A percentile compares a stretch with the other conserved stretches of the same genome.
These are phyloP conservation scores for Gracilaria vermiculophylla DNA, from an alignment of 23 red algal genomes.

Conservation along the genomic window DNA sequence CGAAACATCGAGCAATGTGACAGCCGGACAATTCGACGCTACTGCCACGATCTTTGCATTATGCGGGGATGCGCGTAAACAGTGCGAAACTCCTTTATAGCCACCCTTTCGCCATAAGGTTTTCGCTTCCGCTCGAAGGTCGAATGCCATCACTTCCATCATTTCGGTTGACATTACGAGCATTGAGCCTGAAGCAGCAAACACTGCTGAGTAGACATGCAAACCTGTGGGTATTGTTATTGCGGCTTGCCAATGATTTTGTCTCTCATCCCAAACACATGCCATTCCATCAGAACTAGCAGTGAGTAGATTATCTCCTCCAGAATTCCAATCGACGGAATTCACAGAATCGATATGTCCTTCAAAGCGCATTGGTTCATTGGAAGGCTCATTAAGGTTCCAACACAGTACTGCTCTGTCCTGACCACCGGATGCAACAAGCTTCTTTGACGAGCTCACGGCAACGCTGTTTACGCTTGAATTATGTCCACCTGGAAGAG, in stretches of 20 bases:
- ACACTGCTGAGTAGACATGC: slow-evolving; percentile 67
- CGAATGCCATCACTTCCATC: slow-evolving; percentile 71
- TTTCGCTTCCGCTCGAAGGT: slow-evolving; percentile 56
- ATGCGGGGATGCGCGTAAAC: slow-evolving; percentile 32
- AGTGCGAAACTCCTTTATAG: slow-evolving; percentile 45
- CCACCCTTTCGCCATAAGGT: slow-evolving; percentile 51
- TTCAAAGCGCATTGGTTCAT: slow-evolving; percentile 74
- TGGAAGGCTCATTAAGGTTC: slow-evolving; percentile 64
- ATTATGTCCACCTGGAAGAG: slow-evolving; percentile 76
- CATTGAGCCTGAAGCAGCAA: slow-evolving; percentile 30
- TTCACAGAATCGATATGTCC: slow-evolving; percentile 74
- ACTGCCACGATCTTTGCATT: slow-evolving; percentile 59
- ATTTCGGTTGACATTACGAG: slow-evolving; percentile 72
- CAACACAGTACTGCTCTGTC: slow-evolving; percentile 68
- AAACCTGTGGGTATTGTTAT: slow-evolving; percentile 55
- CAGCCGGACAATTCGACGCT: slow-evolving; percentile 68
- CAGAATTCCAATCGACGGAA: slow-evolving; percentile 67
- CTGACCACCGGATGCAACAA: slow-evolving; percentile 58
- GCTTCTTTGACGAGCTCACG: slow-evolving; percentile 41
- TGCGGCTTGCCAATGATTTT: slow-evolving; percentile 43
- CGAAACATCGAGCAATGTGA: slow-evolving; percentile 52
- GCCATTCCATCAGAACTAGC: slow-evolving; percentile 72
- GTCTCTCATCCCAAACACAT: slow-evolving; percentile 79
- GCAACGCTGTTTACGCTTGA: slow-evolving; percentile 36
- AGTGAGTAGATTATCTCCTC: slow-evolving; percentile 65